phyloP scores from a whole-genome alignment of 495 filamentous ascomycete species.

The Penicillium nucicola region DNA sequence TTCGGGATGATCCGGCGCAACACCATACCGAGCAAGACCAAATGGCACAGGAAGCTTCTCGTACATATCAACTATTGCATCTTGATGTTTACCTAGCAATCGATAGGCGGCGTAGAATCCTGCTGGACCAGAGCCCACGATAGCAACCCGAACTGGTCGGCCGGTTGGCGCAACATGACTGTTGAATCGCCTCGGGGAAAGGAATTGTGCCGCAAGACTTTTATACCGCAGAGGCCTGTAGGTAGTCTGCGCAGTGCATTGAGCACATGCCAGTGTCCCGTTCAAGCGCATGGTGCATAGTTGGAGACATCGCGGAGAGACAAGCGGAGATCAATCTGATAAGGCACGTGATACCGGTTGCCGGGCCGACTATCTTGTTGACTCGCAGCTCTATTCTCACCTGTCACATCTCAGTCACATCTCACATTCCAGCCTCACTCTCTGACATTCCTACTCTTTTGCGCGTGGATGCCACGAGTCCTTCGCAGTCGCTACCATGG shows the following conservation, averaged over 20 bases:
- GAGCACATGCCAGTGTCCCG: conserved; percentile 30
- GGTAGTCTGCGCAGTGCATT: conserved; percentile 26
- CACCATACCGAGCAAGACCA: conserved; percentile 87
- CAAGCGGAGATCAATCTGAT: conserved; percentile 7
- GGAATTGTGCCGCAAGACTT: conserved; percentile 2
- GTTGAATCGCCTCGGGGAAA: conserved; percentile 20
- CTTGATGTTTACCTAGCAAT: conserved; percentile 67
- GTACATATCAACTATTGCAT: conserved; percentile 89
- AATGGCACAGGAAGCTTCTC: conserved; percentile 90
- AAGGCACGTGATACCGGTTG: conserved; percentile 38
- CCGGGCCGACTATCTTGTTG: conserved; percentile 36
- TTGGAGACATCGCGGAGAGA: neutral
- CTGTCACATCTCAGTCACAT: conserved; percentile 3
- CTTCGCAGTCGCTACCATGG: conserved; percentile 47
- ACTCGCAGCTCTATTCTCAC: conserved; percentile 10
- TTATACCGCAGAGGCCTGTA: conserved; percentile 8
- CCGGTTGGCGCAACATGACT: conserved; percentile 37
- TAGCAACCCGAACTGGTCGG: conserved; percentile 70
- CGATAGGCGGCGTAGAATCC: conserved; percentile 93
- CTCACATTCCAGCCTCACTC: conserved; percentile 22
- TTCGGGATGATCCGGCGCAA: conserved; percentile 95
- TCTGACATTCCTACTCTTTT: conserved; percentile 29
- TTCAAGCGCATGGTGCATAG: conserved; percentile 26
- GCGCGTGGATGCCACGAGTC: conserved; percentile 36
- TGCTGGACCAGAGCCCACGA: conserved; percentile 93